phyloP scores from a whole-genome alignment of 1,139 yeast species.

The Chernovozyma aurita region DNA sequence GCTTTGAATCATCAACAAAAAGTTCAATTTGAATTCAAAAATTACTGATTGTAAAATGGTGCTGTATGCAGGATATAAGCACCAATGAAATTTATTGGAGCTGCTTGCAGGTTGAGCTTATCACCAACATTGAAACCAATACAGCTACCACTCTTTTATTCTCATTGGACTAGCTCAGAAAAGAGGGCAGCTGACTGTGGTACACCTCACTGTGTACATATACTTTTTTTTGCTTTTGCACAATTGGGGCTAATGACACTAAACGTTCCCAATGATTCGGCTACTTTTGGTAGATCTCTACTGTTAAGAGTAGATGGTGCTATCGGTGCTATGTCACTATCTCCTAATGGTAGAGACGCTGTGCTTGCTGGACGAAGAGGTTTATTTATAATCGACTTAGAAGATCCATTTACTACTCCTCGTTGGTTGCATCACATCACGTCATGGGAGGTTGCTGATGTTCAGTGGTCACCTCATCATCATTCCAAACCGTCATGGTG shows the following conservation, averaged over 20 bases:
- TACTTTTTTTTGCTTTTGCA: no score
- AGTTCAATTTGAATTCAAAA: no score
- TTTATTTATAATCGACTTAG: conserved; percentile 81
- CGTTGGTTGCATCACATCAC: conserved; percentile 89
- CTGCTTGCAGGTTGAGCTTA: no score
- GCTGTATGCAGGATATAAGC: no score
- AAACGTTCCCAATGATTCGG: conserved; percentile 38
- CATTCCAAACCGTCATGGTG: conserved; percentile 83
- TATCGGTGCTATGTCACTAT: conserved; percentile 87
- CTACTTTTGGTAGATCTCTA: conserved; percentile 73
- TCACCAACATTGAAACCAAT: no score
- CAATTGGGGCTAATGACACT: no score
- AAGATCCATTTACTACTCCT: conserved; percentile 94
- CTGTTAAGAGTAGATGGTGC: conserved; percentile 89
- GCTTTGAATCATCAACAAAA: no score
- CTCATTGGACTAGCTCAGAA: no score
- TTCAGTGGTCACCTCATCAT: conserved; percentile 93
- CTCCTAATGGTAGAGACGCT: conserved; percentile 91
- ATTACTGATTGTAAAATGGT: no score
- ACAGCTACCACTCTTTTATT: no score
- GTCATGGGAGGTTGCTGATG: conserved; percentile 98
- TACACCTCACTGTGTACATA: neutral
- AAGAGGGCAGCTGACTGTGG: neutral
- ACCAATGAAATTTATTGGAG: no score
- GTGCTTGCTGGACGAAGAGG: conserved; percentile 91